Conservation (phyloP, 169 alveolate species). For the Eimeria praecox region DNA sequence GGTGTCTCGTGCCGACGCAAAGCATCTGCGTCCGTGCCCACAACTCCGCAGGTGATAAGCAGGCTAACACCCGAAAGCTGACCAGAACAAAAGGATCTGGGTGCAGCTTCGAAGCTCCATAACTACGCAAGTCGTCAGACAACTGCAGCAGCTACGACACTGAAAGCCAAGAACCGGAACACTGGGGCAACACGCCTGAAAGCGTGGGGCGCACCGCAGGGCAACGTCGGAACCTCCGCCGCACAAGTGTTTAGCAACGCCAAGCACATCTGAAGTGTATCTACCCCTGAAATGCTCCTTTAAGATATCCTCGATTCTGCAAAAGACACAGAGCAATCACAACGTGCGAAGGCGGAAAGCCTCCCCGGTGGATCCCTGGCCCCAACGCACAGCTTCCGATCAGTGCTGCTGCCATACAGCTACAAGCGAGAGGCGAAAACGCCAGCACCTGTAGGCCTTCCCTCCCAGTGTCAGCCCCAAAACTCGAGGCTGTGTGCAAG, state of each 20-base stretch:
- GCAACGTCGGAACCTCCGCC: constrained; percentile 81
- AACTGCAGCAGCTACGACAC: neutral
- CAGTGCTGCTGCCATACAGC: neutral
- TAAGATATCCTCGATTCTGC: constrained; percentile 61
- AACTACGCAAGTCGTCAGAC: neutral
- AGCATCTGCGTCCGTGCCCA: constrained; percentile 47
- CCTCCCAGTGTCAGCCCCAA: neutral
- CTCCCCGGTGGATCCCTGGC: neutral
- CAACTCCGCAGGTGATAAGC: neutral
- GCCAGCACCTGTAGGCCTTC: neutral
- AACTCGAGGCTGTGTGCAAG: neutral
- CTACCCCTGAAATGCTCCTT: constrained; percentile 59
- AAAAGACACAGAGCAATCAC: neutral
- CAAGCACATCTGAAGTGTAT: constrained; percentile 40
- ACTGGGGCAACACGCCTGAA: neutral
- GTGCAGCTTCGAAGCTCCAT: neutral
- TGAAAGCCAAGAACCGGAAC: neutral
- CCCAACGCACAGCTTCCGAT: neutral
- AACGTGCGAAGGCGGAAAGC: neutral
- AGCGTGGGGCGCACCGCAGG: constrained; percentile 59
- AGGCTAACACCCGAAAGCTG: neutral
- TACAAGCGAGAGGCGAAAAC: neutral
- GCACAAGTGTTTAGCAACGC: constrained; percentile 80
- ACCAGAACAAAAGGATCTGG: neutral
- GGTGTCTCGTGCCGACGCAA: constrained; percentile 64